phyloP scores from a whole-genome alignment of 2,329 filamentous ascomycete genomes.

The Colletotrichum lini region DNA sequence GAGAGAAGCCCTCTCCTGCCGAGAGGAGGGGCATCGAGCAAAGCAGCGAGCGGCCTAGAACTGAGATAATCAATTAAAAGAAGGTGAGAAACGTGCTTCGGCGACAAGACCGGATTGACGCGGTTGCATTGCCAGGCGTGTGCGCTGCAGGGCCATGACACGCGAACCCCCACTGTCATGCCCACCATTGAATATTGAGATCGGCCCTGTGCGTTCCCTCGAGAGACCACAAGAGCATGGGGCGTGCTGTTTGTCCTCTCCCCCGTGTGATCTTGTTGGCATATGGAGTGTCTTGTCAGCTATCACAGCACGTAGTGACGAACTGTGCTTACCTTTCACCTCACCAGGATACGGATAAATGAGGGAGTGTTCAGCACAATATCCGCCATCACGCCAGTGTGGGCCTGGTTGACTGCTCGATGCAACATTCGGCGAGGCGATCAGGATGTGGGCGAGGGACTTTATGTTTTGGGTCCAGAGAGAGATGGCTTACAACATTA shows the following conservation, averaged over 20 bases:
- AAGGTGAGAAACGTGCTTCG: conserved; percentile 14
- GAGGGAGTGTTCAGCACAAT: background rate
- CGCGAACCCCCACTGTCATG: conserved; percentile 31
- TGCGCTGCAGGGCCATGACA: conserved; percentile 15
- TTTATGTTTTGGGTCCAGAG: background rate
- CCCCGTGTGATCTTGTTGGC: background rate
- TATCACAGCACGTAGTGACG: background rate
- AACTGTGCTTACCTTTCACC: background rate
- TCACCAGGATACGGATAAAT: too few relatives aligned
- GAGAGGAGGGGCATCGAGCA: too few relatives aligned
- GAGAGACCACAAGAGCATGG: background rate
- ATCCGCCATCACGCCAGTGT: background rate
- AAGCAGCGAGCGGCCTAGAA: background rate
- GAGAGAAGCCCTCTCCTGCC: background rate
- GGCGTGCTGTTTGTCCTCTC: background rate
- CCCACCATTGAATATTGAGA: conserved; percentile 34
- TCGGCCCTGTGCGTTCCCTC: conserved; percentile 25
- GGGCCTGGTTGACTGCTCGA: background rate
- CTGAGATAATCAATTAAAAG: conserved; percentile 9
- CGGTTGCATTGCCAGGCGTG: background rate
- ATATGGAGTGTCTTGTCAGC: background rate
- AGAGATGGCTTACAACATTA: background rate
- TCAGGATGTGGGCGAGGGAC: background rate
- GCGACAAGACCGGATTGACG: conserved; percentile 6
- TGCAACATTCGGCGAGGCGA: conserved; percentile 16